phyloP scores from a whole-genome alignment of 2,329 filamentous ascomycete genomes.

The Pseudogymnoascus sp. region DNA sequence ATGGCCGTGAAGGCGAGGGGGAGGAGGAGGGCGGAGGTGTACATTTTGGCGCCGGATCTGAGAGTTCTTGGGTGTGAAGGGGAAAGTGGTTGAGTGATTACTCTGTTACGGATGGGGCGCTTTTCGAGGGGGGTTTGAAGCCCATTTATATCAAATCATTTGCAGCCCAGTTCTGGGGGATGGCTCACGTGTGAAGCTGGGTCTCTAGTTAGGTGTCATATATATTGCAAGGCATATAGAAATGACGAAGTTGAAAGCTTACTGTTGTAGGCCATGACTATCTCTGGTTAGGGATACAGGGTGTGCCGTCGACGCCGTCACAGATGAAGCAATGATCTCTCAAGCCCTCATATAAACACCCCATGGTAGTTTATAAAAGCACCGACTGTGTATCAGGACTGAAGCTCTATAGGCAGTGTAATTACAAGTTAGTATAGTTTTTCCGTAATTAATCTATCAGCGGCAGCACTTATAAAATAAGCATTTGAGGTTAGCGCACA shows the following conservation, averaged over 20 bases:
- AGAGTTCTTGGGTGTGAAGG: background rate
- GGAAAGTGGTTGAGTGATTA: background rate
- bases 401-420: background rate
- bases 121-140: background rate
- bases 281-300: background rate
- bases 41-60: background rate
- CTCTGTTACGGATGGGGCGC: background rate
- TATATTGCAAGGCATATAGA: slow-evolving; percentile 3
- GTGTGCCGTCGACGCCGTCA: background rate
- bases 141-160: background rate
- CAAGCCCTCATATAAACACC: background rate
- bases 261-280: background rate
- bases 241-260: background rate
- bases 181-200: background rate
- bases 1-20: slow-evolving; percentile 18
- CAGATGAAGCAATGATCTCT: background rate
- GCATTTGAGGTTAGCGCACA: background rate
- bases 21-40: background rate
- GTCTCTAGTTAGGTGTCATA: slow-evolving; percentile 1
- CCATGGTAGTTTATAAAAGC: background rate
- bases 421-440: background rate
- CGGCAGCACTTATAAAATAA: slow-evolving; percentile 1
- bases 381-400: background rate
- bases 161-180: background rate
- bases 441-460: slow-evolving; percentile 8